Percentiles rank a stretch among this genome's conserved stretches.
Evolutionary conservation across 2,329 filamentous ascomycete species (phyloP).

Genomic region (Calonectria henricotiae): DNA sequence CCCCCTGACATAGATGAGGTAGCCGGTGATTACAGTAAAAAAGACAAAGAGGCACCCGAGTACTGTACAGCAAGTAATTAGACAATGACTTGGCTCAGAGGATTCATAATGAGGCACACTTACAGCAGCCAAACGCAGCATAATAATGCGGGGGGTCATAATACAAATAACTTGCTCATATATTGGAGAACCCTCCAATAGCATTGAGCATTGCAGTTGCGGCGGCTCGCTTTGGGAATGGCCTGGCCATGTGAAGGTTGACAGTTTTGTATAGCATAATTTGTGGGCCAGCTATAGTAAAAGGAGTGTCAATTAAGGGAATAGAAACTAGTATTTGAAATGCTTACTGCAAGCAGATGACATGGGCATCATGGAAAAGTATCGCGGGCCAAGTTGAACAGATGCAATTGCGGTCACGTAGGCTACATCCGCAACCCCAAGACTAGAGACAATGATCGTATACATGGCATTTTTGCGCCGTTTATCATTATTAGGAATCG

Average conservation of each 20-base stretch:
- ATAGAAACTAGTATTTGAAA: background rate
- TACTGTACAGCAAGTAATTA: background rate
- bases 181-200: slow-evolving; percentile 57
- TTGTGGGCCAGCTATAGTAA: slow-evolving; percentile 57
- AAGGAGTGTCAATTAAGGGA: background rate
- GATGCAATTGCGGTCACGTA: slow-evolving; percentile 60
- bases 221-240: slow-evolving; percentile 61
- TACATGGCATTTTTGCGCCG: slow-evolving; percentile 57
- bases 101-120: background rate
- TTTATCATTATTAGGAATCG: background rate
- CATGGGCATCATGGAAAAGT: slow-evolving; percentile 63
- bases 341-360: slow-evolving; percentile 45
- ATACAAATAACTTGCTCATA: slow-evolving; percentile 59
- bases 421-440: slow-evolving; percentile 56
- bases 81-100: background rate
- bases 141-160: slow-evolving; percentile 59
- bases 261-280: slow-evolving; percentile 62
- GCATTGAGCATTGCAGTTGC: slow-evolving; percentile 61
- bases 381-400: slow-evolving; percentile 59
- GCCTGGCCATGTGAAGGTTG: slow-evolving; percentile 61
- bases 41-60: slow-evolving; percentile 7
- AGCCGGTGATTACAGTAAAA: background rate
- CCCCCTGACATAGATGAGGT: background rate
- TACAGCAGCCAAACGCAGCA: slow-evolving; percentile 57
- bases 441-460: slow-evolving; percentile 56